Evolutionary conservation across 108 stramenopile species (phyloP).

Genomic region (Stephanodiscus triporus): DNA sequence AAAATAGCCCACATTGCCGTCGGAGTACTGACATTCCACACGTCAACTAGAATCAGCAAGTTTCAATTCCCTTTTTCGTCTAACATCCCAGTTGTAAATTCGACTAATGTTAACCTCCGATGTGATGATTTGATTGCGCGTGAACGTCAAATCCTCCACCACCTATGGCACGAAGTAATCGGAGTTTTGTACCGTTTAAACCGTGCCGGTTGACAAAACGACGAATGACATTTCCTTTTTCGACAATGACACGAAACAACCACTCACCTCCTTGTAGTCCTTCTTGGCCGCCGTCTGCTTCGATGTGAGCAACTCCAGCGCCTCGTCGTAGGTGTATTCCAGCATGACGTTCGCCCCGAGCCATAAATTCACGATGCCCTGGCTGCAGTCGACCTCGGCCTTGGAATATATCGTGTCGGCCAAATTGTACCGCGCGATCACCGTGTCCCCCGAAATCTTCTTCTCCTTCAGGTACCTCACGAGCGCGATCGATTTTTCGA

Average conservation of each 20-base stretch:
- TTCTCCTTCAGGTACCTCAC: conserved; percentile 72
- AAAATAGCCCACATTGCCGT: no score
- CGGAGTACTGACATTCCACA: conserved; percentile 1
- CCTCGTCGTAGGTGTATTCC: conserved; percentile 98
- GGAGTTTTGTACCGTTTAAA: background rate
- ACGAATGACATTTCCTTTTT: background rate
- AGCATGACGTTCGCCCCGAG: conserved; percentile 99
- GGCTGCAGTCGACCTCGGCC: conserved; percentile 85
- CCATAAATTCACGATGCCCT: conserved; percentile 96
- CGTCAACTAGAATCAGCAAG: conserved; percentile 23
- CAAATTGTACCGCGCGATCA: conserved; percentile 89
- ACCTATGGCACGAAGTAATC: conserved; percentile 22
- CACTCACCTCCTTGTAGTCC: conserved; percentile 64
- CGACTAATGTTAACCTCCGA: conserved; percentile 97
- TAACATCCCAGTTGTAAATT: conserved; percentile 97
- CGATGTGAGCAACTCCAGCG: conserved; percentile 75
- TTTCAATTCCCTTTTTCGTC: conserved; percentile 48
- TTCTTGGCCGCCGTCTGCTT: conserved; percentile 64
- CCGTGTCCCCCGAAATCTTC: conserved; percentile 62
- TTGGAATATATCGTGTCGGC: conserved; percentile 95
- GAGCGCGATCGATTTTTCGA: conserved; percentile 83
- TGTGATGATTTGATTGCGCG: conserved; percentile 95
- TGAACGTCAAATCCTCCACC: conserved; percentile 89
- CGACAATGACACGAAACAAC: background rate
- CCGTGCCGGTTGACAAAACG: no score